Conservation (phyloP, 2,329 filamentous ascomycete species). For the Penicillium frequentans region DNA sequence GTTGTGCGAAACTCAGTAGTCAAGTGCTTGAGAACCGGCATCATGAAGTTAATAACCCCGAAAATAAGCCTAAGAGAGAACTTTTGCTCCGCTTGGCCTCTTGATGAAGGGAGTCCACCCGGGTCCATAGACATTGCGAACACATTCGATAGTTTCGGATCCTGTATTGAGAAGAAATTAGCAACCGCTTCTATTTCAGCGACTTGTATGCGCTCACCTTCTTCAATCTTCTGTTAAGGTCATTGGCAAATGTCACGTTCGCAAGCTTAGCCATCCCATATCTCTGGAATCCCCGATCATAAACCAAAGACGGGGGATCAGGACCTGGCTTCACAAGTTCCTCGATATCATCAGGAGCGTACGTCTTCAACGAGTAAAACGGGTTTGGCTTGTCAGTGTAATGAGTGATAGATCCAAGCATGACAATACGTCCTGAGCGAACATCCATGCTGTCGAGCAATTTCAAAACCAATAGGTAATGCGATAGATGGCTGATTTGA, state of each 20-base stretch:
- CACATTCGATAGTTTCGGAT: constrained; percentile 25
- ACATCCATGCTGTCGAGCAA: constrained; percentile 30
- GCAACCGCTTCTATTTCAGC: not conserved
- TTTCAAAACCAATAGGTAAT: constrained; percentile 39
- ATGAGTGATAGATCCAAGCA: constrained; percentile 38
- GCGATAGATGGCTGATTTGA: constrained; percentile 42
- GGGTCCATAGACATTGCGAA: constrained; percentile 36
- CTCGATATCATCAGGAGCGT: constrained; percentile 39
- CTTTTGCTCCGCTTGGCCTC: constrained; percentile 18
- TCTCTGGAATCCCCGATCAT: constrained; percentile 44
- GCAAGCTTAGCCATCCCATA: constrained; percentile 48
- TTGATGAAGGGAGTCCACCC: constrained; percentile 23
- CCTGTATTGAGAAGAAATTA: constrained; percentile 12
- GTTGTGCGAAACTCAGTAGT: constrained; percentile 15
- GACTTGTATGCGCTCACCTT: constrained; percentile 13
- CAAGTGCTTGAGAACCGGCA: constrained; percentile 18
- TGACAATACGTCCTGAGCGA: constrained; percentile 25
- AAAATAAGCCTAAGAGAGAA: constrained; percentile 8
- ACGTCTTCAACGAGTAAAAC: constrained; percentile 38
- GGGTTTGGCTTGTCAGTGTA: constrained; percentile 39
- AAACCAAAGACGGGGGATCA: constrained; percentile 31
- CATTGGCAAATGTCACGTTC: constrained; percentile 43
- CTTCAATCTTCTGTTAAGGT: constrained; percentile 37
- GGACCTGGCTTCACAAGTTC: constrained; percentile 35
- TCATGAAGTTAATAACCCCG: constrained; percentile 9